phyloP scores from a whole-genome alignment of 441 rosid genomes.

The Populus tomentosa region DNA sequence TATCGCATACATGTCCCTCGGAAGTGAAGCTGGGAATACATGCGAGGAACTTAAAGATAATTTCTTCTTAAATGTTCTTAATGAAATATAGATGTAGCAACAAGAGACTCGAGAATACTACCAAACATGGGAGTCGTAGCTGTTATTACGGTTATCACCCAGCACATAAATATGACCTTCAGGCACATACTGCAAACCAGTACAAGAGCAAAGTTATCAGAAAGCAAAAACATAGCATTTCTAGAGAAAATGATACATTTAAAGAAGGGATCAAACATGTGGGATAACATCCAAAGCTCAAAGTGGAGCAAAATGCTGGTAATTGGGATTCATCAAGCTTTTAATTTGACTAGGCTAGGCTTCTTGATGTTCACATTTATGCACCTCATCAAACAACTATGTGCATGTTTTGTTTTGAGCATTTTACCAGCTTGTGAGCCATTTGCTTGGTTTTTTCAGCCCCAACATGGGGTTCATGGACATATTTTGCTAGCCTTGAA shows the following conservation, averaged over 20 bases:
- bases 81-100: neutral
- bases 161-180: neutral
- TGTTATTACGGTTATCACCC: constrained; percentile 1
- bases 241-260: neutral
- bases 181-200: constrained; percentile 3
- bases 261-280: constrained; percentile 7
- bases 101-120: neutral
- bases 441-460: neutral
- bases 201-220: neutral
- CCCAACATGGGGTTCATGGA: neutral
- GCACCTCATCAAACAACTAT: neutral
- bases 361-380: neutral
- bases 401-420: neutral
- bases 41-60: neutral
- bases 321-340: neutral
- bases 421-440: neutral
- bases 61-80: neutral
- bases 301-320: neutral
- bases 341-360: too few relatives aligned
- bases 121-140: constrained; percentile 2
- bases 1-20: neutral
- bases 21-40: neutral
- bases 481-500: neutral
- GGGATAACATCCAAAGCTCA: constrained; percentile 5
- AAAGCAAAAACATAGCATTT: neutral